Evolutionary conservation across 2,329 filamentous ascomycete genomes (phyloP).

Genomic region (Periconia macrospinosa): DNA sequence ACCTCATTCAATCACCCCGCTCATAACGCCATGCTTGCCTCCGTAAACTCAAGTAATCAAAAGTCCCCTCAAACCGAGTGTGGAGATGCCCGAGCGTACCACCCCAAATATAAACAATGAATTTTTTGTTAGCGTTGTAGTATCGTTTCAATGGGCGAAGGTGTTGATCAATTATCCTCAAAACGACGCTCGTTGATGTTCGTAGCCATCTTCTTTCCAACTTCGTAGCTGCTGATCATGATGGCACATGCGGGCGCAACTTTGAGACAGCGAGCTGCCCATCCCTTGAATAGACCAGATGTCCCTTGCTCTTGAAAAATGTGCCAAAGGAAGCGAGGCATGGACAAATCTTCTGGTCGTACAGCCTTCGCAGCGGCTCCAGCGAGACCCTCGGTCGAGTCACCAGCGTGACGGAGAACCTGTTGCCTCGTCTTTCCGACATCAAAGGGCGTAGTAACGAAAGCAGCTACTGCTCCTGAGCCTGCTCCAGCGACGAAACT

Average conservation of each 20-base stretch:
- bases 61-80: background rate
- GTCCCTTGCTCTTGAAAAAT: constrained; percentile 86
- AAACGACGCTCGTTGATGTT: constrained; percentile 66
- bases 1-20: background rate
- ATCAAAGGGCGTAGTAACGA: constrained; percentile 93
- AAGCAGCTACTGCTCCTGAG: constrained; percentile 81
- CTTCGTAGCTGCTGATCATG: constrained; percentile 98
- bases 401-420: constrained; percentile 65
- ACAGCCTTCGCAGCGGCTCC: constrained; percentile 47
- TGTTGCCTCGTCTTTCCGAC: constrained; percentile 96
- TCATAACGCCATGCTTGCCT: background rate
- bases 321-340: constrained; percentile 83
- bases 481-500: constrained; percentile 84
- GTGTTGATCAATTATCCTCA: background rate
- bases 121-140: too few species aligned
- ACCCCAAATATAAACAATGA: too few species aligned
- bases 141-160: background rate
- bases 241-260: constrained; percentile 96
- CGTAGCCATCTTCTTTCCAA: constrained; percentile 86
- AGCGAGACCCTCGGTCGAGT: constrained; percentile 40
- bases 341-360: constrained; percentile 72
- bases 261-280: constrained; percentile 88
- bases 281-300: constrained; percentile 83
- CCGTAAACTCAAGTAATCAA: background rate
- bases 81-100: too few species aligned